Percentiles rank a stretch among this genome's conserved stretches.
Conservation (phyloP, 768 basidiomycete genomes). For the Leucosporidium creatinivorum region DNA sequence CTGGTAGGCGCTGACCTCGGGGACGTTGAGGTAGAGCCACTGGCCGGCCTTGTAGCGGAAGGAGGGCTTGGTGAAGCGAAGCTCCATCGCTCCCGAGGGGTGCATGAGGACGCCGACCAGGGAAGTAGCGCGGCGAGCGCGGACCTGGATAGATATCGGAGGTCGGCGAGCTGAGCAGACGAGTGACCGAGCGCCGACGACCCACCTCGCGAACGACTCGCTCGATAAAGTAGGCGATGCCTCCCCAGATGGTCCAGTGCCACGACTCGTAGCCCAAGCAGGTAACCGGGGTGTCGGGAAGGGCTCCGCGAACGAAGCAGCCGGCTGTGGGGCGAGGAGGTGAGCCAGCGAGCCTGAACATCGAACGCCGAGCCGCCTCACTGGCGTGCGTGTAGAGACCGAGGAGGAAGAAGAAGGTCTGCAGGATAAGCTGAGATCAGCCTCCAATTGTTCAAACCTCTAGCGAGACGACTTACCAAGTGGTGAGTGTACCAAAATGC, state of each 20-base stretch:
- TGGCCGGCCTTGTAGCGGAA: constrained; percentile 87
- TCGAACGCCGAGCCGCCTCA: neutral
- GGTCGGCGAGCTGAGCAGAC: neutral
- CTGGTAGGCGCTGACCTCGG: constrained; percentile 72
- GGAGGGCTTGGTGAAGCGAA: constrained; percentile 82
- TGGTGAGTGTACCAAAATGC: constrained; percentile 97
- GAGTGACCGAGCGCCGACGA: neutral
- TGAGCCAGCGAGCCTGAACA: neutral
- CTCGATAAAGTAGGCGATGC: constrained; percentile 81
- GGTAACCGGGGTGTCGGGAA: constrained; percentile 29
- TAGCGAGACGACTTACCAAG: constrained; percentile 23
- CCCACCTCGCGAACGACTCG: constrained; percentile 63
- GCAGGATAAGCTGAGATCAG: constrained; percentile 30
- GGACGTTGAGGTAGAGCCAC: constrained; percentile 84
- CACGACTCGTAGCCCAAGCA: constrained; percentile 84
- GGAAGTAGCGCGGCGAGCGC: constrained; percentile 67
- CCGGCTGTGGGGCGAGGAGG: constrained; percentile 49
- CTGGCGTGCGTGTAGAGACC: constrained; percentile 76
- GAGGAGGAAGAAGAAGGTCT: constrained; percentile 90
- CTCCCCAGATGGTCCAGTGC: constrained; percentile 84
- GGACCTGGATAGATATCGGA: constrained; percentile 43
- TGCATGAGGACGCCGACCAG: constrained; percentile 82
- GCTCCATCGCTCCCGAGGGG: constrained; percentile 85
- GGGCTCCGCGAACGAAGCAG: constrained; percentile 74
- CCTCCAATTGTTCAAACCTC: neutral